Evolutionary conservation across 495 filamentous ascomycete species (phyloP), one percentile per base, ranked within the genome.

Genomic region (Hypoxylon lienhwacheense): DNA sequence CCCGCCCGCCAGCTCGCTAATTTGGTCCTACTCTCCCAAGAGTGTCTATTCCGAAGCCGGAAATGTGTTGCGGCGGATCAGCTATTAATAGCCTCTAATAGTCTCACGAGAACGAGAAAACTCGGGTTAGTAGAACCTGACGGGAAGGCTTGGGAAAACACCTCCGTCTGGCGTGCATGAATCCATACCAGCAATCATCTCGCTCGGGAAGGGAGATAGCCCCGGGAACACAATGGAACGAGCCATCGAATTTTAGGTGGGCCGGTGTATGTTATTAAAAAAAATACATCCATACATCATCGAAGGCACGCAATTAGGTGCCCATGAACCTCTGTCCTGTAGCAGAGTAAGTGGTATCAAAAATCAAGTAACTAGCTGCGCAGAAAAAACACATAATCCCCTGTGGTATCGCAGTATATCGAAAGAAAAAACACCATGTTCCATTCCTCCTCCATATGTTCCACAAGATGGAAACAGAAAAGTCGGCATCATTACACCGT

Each of bases 391-490:
- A 53, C 35, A 60, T 17, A 55, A 54, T 33, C n/a, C 39, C 59
- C 48, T 43, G 45, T 63, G 59, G 54, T 63, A 58, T 63, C 59
- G 54, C 45, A 53, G 44, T 63, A 57, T 63, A 63, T 63, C 49
- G 17, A 49, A 46, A 63, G 10, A 47, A 42, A 44, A 28, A 12
- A 32, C 15, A n/a, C 41, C 46, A 17, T 22, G 48, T 44, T 47
- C 29, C 42, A 40, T 46, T 35, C 58, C 24, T 49, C 49, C 47
- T 52, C 33, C 31, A 41, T 19, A 21, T 39, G 26, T 47, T 52
- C 41, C 35, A 14, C 26, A 7, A 43, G 26, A 48, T 50, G 16
- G 40, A 47, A 21, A 16, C 16, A 10, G 26, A 40, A 20, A 60
- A 32, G 29, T 26, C 36, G 31, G 11, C 19, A 12, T 11, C 34